These are phyloP conservation scores for Novakomyces olei DNA, from an alignment of 805 yeast genomes.

Conservation along the genomic window DNA sequence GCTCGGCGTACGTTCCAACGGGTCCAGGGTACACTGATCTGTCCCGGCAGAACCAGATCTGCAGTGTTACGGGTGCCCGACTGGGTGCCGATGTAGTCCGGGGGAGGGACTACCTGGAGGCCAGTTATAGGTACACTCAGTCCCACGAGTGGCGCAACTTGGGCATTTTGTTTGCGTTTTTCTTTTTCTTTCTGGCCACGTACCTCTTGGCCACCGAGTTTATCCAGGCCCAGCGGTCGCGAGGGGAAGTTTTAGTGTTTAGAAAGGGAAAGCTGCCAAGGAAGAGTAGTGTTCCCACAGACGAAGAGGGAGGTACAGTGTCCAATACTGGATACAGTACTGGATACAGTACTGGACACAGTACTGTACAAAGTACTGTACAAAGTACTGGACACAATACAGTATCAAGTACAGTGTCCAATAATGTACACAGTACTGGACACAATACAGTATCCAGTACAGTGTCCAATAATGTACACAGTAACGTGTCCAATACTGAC, in stretches of 20 bases:
- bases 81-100: constrained; percentile 28
- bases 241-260: constrained; percentile 46
- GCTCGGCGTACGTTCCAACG: constrained; percentile 22
- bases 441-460: constrained; percentile 12
- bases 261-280: constrained; percentile 12
- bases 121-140: constrained; percentile 24
- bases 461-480: constrained; percentile 14
- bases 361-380: too few relatives aligned
- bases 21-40: constrained; percentile 21
- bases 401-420: too few relatives aligned
- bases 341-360: constrained; percentile 11
- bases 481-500: constrained; percentile 9
- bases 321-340: constrained; percentile 14
- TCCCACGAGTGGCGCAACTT: constrained; percentile 28
- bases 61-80: constrained; percentile 34
- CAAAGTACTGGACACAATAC: too few relatives aligned
- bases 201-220: constrained; percentile 35
- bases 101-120: constrained; percentile 29
- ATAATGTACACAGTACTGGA: too few relatives aligned
- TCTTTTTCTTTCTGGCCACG: constrained; percentile 29
- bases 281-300: constrained; percentile 11
- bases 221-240: constrained; percentile 19
- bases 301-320: constrained; percentile 11
- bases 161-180: constrained; percentile 30
- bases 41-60: constrained; percentile 20